phyloP scores from a whole-genome alignment of 129 eudicot genomes.

The Apium graveolens region DNA sequence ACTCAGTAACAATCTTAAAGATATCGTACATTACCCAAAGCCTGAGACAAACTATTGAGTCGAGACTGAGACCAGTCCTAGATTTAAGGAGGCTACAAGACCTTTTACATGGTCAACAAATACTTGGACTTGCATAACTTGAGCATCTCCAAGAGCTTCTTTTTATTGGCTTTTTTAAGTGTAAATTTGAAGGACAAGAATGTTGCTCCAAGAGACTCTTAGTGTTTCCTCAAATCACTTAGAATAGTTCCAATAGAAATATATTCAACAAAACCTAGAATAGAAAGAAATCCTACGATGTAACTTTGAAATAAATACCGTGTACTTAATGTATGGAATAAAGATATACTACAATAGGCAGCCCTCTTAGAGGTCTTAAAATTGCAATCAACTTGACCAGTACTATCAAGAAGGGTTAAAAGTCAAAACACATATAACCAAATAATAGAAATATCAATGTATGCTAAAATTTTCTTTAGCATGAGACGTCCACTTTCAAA shows the following conservation, averaged over 20 bases:
- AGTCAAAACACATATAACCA: neutral
- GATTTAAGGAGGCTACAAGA: too few species aligned
- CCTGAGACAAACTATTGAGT: neutral
- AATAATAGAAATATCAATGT: too few species aligned
- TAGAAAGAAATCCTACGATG: neutral
- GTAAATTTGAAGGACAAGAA: too few species aligned
- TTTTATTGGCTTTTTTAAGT: too few species aligned
- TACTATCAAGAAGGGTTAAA: neutral
- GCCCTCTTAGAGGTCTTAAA: neutral
- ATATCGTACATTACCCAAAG: neutral
- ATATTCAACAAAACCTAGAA: neutral
- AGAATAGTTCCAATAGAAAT: neutral
- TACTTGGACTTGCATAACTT: too few species aligned
- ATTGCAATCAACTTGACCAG: neutral
- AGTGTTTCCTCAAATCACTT: too few species aligned
- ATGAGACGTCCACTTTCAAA: neutral
- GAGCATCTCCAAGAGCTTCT: too few species aligned
- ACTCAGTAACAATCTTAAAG: neutral
- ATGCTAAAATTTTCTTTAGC: neutral
- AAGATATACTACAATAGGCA: neutral
- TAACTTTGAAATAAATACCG: neutral
- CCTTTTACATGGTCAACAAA: neutral
- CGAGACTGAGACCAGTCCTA: too few species aligned
- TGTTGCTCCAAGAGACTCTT: too few species aligned
- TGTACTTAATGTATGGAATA: neutral